Base-by-base conservation (phyloP, 495 filamentous ascomycete genomes). In the Neurospora sp. region DNA sequence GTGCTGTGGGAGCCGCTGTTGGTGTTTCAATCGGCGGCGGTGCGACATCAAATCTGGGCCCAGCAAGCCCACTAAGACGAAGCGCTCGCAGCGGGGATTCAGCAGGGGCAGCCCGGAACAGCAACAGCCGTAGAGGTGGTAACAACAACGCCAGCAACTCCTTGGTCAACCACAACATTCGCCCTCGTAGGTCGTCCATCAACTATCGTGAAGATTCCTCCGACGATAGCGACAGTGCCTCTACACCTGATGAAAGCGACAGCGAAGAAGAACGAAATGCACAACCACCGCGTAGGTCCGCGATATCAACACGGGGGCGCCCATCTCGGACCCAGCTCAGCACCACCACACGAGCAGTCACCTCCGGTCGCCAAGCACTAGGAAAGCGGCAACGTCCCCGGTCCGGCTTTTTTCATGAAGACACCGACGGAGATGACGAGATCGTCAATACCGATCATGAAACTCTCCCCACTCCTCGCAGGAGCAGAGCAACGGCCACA, bases 381-480 rank as follows among this genome's bases (percentile, higher is more conserved):
- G 54, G 54, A 69, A 80, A 80, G 44, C 75, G 79, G 16, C 71
- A 71, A 8, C 75, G 78, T 38, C 78, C 72, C 46, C 62, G 69
- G 39, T 72, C 76, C 10, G 78, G 78, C 5, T 80, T 79, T 73
- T 80, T 79, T 37, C 72, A 69, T 11, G 79, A 80, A 69, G 73
- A 75, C 38, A 74, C 35, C 62, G 70, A 73, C n/a, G 71, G 46
- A 54, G 46, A 70, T 10, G 46, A 69, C 6, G 72, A 66, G 16
- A n/a, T 14, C 37, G 73, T 69, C 18, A 70, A 42, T 20, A 69
- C 54, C 20, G 20, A 73, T 41, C 54, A 62, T 8, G 54, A 62
- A 62, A 35, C 27, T 62, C 54, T 31, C 14, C 54, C 54, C 54
- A 62, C 54, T 62, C 54, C 54, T 62, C 54, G 54, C 23, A 62